Evolutionary conservation across 768 basidiomycete species (phyloP).

Genomic region (Rhizopogon rudus): DNA sequence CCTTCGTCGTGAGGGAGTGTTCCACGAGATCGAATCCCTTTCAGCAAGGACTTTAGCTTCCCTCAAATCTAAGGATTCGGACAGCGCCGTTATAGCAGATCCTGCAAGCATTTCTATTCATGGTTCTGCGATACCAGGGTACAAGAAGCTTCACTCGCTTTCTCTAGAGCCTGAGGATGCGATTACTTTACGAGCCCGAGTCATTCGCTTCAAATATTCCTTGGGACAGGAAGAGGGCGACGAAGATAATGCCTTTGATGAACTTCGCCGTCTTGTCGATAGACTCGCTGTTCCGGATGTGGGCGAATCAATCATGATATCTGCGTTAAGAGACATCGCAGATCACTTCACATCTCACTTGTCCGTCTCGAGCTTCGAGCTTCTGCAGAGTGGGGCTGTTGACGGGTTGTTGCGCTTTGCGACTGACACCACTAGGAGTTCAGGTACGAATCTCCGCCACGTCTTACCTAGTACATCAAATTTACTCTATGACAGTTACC

Average conservation of each 20-base stretch:
- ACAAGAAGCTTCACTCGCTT: conserved; percentile 65
- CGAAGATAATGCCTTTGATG: conserved; percentile 58
- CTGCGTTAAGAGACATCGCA: conserved; percentile 70
- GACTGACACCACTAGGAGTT: conserved; percentile 55
- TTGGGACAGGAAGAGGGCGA: conserved; percentile 50
- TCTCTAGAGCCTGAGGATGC: conserved; percentile 84
- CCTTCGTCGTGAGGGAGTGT: conserved; percentile 92
- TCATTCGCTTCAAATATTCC: conserved; percentile 82
- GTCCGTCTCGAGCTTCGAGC: conserved; percentile 92
- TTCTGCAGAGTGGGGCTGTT: conserved; percentile 90
- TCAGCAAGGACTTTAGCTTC: conserved; percentile 60
- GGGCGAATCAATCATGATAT: conserved; percentile 58
- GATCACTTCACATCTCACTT: conserved; percentile 71
- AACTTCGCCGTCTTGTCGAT: conserved; percentile 59
- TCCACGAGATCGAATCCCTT: conserved; percentile 86
- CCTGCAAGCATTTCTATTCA: conserved; percentile 22
- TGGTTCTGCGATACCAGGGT: conserved; percentile 49
- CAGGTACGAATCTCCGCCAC: conserved; percentile 8
- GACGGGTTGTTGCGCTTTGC: conserved; percentile 82
- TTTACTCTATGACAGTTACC: conserved; percentile 43
- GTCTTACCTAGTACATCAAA: conserved; percentile 3
- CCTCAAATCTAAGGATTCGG: conserved; percentile 43
- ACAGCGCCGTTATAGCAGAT: conserved; percentile 32
- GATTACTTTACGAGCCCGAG: conserved; percentile 86
- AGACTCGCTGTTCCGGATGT: conserved; percentile 51